Evolutionary conservation across 2,329 filamentous ascomycete species (phyloP).

Genomic region (Claviceps purpurea): DNA sequence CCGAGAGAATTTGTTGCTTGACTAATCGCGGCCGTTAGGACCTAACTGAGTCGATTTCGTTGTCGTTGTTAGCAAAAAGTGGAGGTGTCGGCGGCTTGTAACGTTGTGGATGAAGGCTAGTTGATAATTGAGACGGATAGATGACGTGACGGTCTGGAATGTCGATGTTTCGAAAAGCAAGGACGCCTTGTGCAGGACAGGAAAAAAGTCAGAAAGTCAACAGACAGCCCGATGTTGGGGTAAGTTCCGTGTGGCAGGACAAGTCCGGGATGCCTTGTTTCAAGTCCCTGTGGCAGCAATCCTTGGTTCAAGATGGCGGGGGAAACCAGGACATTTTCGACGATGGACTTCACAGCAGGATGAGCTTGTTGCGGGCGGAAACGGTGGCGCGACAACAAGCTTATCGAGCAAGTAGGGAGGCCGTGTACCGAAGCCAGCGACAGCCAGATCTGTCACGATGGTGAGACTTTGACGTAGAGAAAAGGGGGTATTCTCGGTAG

Average conservation of each 20-base stretch:
- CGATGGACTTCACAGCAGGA: neutral
- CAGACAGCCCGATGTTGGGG: neutral
- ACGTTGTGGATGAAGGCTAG: neutral
- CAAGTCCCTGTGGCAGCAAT: constrained; percentile 9
- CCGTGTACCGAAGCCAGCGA: too few relatives aligned
- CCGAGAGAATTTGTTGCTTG: neutral
- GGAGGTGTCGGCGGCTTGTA: neutral
- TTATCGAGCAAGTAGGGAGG: too few relatives aligned
- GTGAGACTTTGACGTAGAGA: too few relatives aligned
- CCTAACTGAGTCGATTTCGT: neutral
- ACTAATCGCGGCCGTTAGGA: neutral
- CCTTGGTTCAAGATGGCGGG: constrained; percentile 6
- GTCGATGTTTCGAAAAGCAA: neutral
- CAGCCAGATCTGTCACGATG: too few relatives aligned
- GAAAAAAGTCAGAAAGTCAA: neutral
- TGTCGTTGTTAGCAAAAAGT: neutral
- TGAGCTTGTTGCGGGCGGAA: too few relatives aligned
- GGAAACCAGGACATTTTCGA: constrained; percentile 6
- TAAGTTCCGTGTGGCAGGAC: constrained; percentile 1
- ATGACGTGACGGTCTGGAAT: neutral
- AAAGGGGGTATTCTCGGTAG: too few relatives aligned
- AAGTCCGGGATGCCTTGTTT: constrained; percentile 7
- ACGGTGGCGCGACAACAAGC: too few relatives aligned
- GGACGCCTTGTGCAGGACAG: neutral
- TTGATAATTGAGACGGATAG: neutral